Evolutionary conservation across 2,329 filamentous ascomycete genomes (phyloP).

Genomic region (Ophiostoma populinum): DNA sequence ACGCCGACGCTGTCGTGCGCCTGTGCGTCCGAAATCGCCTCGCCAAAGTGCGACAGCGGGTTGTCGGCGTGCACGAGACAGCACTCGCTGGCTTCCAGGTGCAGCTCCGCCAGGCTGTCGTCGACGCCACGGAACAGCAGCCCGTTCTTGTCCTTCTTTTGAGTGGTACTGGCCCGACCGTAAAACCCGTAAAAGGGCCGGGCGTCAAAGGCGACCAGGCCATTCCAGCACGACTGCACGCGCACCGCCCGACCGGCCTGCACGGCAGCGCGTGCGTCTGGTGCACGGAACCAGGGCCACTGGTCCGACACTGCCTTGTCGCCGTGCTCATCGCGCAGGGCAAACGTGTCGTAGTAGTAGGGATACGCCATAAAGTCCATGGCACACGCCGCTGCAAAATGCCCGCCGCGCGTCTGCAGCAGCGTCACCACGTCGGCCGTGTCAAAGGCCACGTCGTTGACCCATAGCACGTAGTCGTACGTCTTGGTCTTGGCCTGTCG

Average conservation of each 20-base stretch:
- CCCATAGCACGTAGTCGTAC: slow-evolving; percentile 40
- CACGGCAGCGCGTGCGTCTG: slow-evolving; percentile 25
- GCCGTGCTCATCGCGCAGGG: slow-evolving; percentile 35
- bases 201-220: slow-evolving; percentile 31
- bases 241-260: slow-evolving; percentile 32
- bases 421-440: slow-evolving; percentile 32
- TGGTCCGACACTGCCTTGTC: slow-evolving; percentile 31
- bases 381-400: slow-evolving; percentile 42
- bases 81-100: slow-evolving; percentile 64
- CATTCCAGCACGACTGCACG: slow-evolving; percentile 53
- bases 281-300: slow-evolving; percentile 42
- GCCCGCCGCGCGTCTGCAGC: slow-evolving; percentile 33
- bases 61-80: slow-evolving; percentile 64
- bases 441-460: slow-evolving; percentile 44
- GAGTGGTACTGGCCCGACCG: too few relatives aligned
- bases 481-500: slow-evolving; percentile 16
- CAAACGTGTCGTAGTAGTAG: slow-evolving; percentile 44
- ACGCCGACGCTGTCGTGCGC: slow-evolving; percentile 27
- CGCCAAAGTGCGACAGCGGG: slow-evolving; percentile 24
- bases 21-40: neutral
- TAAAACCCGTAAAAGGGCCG: slow-evolving; percentile 31
- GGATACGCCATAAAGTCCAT: slow-evolving; percentile 39
- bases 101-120: slow-evolving; percentile 40
- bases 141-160: slow-evolving; percentile 9
- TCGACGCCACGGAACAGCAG: slow-evolving; percentile 45